Percentiles rank a stretch among this genome's conserved stretches.
These are phyloP conservation scores for Salix dunnii DNA, from an alignment of 345 rosid genomes.

Conservation along the genomic window DNA sequence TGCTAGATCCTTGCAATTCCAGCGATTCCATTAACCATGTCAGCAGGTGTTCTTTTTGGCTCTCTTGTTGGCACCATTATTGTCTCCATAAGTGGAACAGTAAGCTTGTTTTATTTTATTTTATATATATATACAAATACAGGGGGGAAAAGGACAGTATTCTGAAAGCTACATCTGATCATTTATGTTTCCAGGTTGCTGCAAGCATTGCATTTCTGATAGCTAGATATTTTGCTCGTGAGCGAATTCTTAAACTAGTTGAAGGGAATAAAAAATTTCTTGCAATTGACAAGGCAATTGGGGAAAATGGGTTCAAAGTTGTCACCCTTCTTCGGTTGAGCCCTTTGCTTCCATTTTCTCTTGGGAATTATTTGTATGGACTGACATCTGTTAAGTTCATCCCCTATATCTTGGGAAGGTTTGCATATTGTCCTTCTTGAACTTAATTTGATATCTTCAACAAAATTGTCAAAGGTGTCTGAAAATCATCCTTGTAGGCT, in stretches of 20 bases:
- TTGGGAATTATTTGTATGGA: conserved; percentile 90
- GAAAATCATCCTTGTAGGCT: background rate
- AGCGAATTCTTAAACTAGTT: conserved; percentile 86
- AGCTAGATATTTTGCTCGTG: conserved; percentile 97
- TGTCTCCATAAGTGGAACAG: conserved; percentile 98
- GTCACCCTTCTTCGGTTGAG: conserved; percentile 92
- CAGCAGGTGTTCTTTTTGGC: conserved; percentile 98
- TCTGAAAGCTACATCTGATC: conserved; percentile 15
- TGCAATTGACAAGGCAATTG: conserved; percentile 96
- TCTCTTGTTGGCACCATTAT: conserved; percentile 78
- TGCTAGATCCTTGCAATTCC: conserved; percentile 88
- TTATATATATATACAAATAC: background rate
- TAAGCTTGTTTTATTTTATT: conserved; percentile 32
- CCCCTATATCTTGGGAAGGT: conserved; percentile 94
- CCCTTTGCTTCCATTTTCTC: conserved; percentile 94
- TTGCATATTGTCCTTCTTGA: conserved; percentile 13
- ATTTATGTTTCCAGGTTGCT: conserved; percentile 57
- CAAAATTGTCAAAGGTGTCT: background rate
- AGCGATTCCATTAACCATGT: conserved; percentile 93
- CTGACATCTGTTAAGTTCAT: conserved; percentile 90
- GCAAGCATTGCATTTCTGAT: conserved; percentile 90
- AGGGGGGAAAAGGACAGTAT: background rate
- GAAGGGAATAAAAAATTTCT: conserved; percentile 93
- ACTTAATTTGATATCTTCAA: background rate
- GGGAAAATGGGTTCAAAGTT: conserved; percentile 89